These are phyloP conservation scores for Podospora conica DNA, from an alignment of 495 filamentous ascomycete species.

Conservation along the genomic window DNA sequence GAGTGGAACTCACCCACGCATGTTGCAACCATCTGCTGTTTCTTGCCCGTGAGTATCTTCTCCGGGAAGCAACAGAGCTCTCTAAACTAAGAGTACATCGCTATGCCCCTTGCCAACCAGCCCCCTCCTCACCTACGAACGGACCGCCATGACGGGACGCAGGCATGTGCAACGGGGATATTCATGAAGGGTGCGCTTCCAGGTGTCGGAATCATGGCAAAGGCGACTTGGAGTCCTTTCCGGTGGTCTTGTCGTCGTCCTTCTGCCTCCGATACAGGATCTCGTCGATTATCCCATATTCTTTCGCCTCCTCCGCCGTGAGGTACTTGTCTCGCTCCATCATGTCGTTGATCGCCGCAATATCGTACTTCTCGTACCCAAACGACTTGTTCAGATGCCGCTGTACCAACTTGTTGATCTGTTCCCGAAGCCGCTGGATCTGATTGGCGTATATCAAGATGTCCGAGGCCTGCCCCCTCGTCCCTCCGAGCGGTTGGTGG, in stretches of 20 bases:
- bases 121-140: too few species aligned
- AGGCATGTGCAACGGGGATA: not conserved
- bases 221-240: conserved; percentile 15
- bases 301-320: conserved; percentile 78
- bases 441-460: conserved; percentile 97
- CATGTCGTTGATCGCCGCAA: conserved; percentile 82
- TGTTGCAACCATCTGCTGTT: not conserved
- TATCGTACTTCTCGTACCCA: conserved; percentile 46
- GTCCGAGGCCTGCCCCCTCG: conserved; percentile 81
- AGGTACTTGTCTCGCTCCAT: conserved; percentile 97
- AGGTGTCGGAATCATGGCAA: conserved; percentile 16
- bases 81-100: not conserved
- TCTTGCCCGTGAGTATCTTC: not conserved
- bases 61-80: not conserved
- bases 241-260: conserved; percentile 23
- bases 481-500: conserved; percentile 90
- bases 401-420: conserved; percentile 87
- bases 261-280: conserved; percentile 55
- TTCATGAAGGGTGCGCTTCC: not conserved
- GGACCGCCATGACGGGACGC: not conserved
- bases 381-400: conserved; percentile 74
- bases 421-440: conserved; percentile 77
- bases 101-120: not conserved
- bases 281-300: conserved; percentile 86
- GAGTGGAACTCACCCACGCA: not conserved